Percentiles rank a stretch among this genome's conserved stretches.
Evolutionary conservation across 140 eudicot genomes (phyloP).

Genomic region (Erigeron philadelphicus): DNA sequence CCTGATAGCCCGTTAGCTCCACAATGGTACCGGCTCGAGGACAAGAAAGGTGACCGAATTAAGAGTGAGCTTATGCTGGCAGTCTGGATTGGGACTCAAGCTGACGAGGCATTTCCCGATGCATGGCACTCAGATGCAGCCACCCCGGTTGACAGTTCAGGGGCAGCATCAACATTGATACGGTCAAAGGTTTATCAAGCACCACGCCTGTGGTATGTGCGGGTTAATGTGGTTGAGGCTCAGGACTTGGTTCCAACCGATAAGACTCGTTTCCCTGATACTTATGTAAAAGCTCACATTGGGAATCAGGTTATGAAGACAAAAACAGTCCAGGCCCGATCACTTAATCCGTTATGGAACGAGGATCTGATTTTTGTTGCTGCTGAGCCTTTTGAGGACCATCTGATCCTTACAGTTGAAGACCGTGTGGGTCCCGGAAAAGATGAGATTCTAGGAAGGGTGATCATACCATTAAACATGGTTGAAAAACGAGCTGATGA

Average conservation of each 20-base stretch:
- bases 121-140: constrained; percentile 95
- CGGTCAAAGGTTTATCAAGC: constrained; percentile 89
- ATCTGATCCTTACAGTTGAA: constrained; percentile 74
- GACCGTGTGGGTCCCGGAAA: constrained; percentile 91
- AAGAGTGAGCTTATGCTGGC: constrained; percentile 90
- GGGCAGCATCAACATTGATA: constrained; percentile 56
- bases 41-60: constrained; percentile 74
- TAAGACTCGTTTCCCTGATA: constrained; percentile 69
- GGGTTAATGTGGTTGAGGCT: constrained; percentile 86
- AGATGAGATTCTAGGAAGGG: constrained; percentile 82
- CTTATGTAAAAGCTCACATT: constrained; percentile 78
- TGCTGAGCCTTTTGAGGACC: constrained; percentile 88
- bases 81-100: constrained; percentile 94
- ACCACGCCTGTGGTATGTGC: constrained; percentile 88
- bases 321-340: constrained; percentile 66
- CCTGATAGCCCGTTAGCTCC: constrained; percentile 95
- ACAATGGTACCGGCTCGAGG: constrained; percentile 77
- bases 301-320: constrained; percentile 83
- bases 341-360: constrained; percentile 78
- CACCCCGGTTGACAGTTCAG: constrained; percentile 64
- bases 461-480: constrained; percentile 53
- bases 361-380: constrained; percentile 81
- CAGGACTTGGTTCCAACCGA: constrained; percentile 77
- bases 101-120: constrained; percentile 86
- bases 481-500: constrained; percentile 86